Conservation (phyloP, 169 alveolate genomes). For the Plasmodium falciparum region DNA sequence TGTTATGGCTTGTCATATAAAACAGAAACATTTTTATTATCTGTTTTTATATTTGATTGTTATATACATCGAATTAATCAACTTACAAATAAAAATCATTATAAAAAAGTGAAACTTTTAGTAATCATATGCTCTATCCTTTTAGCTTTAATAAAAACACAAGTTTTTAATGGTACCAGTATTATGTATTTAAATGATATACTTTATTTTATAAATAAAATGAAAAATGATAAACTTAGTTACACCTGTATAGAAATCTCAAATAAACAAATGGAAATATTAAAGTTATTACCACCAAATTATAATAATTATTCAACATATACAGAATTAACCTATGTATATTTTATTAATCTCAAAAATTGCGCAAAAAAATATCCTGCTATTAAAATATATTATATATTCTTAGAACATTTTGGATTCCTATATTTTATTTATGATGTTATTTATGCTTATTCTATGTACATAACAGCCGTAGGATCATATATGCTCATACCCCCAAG, state of each 20-base stretch:
- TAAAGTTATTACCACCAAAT: constrained; percentile 49
- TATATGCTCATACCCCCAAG: constrained; percentile 61
- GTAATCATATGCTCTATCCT: constrained; percentile 59
- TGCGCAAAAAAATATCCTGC: constrained; percentile 72
- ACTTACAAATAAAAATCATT: constrained; percentile 57
- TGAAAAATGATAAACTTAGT: constrained; percentile 32
- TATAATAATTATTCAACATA: constrained; percentile 69
- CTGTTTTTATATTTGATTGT: constrained; percentile 67
- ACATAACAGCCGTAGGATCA: constrained; percentile 61
- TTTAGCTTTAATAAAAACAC: constrained; percentile 62
- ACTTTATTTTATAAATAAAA: constrained; percentile 38
- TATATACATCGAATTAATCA: constrained; percentile 50
- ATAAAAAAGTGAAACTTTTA: constrained; percentile 48
- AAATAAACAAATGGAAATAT: constrained; percentile 64
- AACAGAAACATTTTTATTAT: constrained; percentile 60
- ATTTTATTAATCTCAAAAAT: constrained; percentile 61
- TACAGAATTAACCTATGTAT: constrained; percentile 65
- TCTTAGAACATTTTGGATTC: constrained; percentile 61
- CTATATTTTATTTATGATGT: constrained; percentile 51
- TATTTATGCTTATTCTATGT: constrained; percentile 68
- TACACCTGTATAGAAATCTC: constrained; percentile 71
- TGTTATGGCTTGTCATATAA: constrained; percentile 52
- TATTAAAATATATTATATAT: constrained; percentile 57
- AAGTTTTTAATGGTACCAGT: constrained; percentile 56
- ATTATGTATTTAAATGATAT: constrained; percentile 67